Evolutionary conservation across 2,329 filamentous ascomycete genomes (phyloP), one percentile per base, ranked within the genome.

Genomic region (Trichoderma atrobrunneum): DNA sequence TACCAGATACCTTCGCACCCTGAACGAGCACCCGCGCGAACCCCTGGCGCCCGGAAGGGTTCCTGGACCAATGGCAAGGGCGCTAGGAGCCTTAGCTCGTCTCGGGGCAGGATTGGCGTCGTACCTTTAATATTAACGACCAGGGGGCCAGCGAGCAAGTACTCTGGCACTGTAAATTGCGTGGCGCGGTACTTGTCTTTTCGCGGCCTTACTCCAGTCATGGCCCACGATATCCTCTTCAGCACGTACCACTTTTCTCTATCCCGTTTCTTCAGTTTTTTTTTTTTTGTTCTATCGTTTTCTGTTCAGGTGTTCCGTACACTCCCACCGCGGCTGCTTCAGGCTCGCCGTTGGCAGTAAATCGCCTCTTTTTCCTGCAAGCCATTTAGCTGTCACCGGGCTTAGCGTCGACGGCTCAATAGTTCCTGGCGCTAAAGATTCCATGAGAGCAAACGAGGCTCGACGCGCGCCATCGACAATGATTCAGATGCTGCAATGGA

Each of bases 41-140:
- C 66, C 66, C 66, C 66, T 65, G 60, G 71, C 71, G 59, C 32
- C 32, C 54, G 72, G 71, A 36, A 71, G 56, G 68, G 71, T 11
- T 64, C 57, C 67, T 57, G 59, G 72, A 72, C 76, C 74, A 76
- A 77, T 78, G 28, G 60, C 75, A 73, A 69, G 64, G 10, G 39
- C 74, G 63, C 69, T 72, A 71, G 62, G 69, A 65, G 72, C 72
- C 70, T 73, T 78, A 77, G 76, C 74, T 74, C 72, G 74, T 78
- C 78, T 79, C 74, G 74, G 72, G 67, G 74, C 72, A 76, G 73
- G 74, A 75, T 73, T 68, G 71, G 69, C 73, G 75, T 74, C 65
- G 75, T 73, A 74, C 78, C 77, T 78, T 79, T 78, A 76, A 78
- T 73, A 73, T 72, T 64, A 70, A 26, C 62, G 51, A 57, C 69